Evolutionary conservation across 1,284 basidiomycete genomes (phyloP).

Genomic region (Fomitiporia mediterranea): DNA sequence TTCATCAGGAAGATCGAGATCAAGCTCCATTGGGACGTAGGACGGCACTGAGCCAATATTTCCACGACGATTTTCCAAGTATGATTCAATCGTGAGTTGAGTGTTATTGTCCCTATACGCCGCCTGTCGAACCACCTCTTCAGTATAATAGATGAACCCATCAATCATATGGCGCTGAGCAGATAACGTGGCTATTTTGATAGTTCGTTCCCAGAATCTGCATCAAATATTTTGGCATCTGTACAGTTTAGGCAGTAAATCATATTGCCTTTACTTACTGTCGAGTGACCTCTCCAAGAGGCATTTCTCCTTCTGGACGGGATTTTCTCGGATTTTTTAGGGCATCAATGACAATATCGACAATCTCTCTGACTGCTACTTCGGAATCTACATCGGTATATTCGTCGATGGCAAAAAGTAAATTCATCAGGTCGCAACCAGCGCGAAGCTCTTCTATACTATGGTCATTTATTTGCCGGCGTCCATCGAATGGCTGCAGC

Average conservation of each 20-base stretch:
- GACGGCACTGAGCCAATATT: conserved; percentile 56
- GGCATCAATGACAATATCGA: no score
- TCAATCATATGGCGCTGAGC: conserved; percentile 53
- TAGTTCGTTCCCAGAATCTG: conserved; percentile 51
- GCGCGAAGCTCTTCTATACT: no score
- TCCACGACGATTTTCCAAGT: conserved; percentile 51
- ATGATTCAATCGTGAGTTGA: conserved; percentile 52
- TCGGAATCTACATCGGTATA: no score
- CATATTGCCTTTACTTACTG: no score
- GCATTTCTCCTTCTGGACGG: no score
- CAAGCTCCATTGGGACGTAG: conserved; percentile 51
- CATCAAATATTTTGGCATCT: no score
- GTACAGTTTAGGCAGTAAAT: background rate
- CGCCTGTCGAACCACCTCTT: conserved; percentile 48
- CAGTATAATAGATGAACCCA: conserved; percentile 48
- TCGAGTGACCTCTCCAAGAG: no score
- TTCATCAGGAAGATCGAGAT: conserved; percentile 48
- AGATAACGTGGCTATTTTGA: conserved; percentile 44
- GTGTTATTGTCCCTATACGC: conserved; percentile 41
- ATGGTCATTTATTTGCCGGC: background rate
- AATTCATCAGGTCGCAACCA: no score
- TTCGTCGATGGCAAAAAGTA: no score
- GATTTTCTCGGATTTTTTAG: no score
- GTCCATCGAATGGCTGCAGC: background rate
- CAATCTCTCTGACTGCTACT: no score